Evolutionary conservation across 2,329 filamentous ascomycete genomes (phyloP), one percentile per base, ranked within the genome.

Genomic region (Lasiodiplodia hormozganensis): DNA sequence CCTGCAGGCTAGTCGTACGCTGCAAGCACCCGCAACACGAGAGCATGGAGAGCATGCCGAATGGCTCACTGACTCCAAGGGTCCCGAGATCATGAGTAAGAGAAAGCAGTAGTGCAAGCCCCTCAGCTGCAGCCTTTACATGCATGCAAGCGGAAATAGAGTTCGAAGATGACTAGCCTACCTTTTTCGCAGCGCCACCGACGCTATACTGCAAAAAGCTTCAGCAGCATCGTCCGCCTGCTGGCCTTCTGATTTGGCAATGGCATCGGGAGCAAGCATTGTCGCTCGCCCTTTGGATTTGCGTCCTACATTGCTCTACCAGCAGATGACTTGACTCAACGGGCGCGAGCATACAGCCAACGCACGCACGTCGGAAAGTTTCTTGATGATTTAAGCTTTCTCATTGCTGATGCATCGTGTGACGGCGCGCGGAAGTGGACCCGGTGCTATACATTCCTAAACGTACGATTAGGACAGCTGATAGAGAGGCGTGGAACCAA

Each of bases 141-240:
- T 64, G 60, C 60, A 64, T 64, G 60, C 60, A 64, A 52, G 60
- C 60, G 47, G 60, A 64, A 64, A 53, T 64, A 64, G 60, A 64
- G 60, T 64, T 64, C 14, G 28, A 31, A 31, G n/a, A 52, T 38
- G 60, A 40, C 43, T 64, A 64, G 60, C 51, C 60, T 52, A 64
- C 60, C 60, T 38, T 62, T 62, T 31, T 43, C 58, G 16, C 18
- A 52, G 11, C 60, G 43, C 60, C 60, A 62, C 60, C n/a, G 51
- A 51, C 60, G 51, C 60, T 62, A 62, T 64, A 34, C 60, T 49
- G 60, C 5, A 51, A 64, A 10, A 49, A 21, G 18, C 31, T 47
- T 21, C 38, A 23, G 25, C 16, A 49, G 58, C 40, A 64, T 7
- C 18, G n/a, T 14, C 21, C n/a, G 21, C 43, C 18, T 52, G 16